Evolutionary conservation across 2,329 filamentous ascomycete species (phyloP), one percentile per base, ranked within the genome.

Genomic region (Colletotrichum sp.): DNA sequence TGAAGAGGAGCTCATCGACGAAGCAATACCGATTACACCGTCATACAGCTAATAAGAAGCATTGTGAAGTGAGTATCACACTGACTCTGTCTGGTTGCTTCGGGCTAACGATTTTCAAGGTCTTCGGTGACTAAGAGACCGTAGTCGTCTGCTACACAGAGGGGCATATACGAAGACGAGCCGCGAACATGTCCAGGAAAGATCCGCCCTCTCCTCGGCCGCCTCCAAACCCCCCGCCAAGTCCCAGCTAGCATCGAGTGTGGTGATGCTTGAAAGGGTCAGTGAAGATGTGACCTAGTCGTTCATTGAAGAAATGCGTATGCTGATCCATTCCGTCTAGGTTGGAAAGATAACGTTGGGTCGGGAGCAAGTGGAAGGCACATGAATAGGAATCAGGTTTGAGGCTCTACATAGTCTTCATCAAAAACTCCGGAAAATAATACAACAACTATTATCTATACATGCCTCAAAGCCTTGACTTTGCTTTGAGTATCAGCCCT

Each of bases 401-500:
- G 22, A 22, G 36, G 30, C 59, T 22, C 30, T 15, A 32, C 32
- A 63, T 30, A 34, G 59, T 59, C 19, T 63, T n/a, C 32, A 15
- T 9, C 2, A 57, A 39, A 16, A 69, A 7, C 27, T 32, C 2
- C 36, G 11, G 36, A 25, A 30, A 62, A 34, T 49, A 36, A 30
- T 61, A 64, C 44, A 76, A 8, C 12, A 6, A 25, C 16, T 16
- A 22, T 57, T 29, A 22, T 27, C 44, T 22, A 66, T 64, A 64
- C 8, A 30, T 11, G 12, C 22, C 27, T 80, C 79, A 87, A 32
- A 87, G 70, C 78, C 84, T 87, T 7, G 84, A 81, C 71, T 65
- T 78, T 63, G 80, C 39, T 67, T 78, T 89, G 77, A 88, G 84
- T 25, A 93, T 89, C 77, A 95, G 83, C 0, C 91, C 92, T 1